Conservation (phyloP, 2,329 filamentous ascomycete genomes). For the Alternaria arborescens region DNA sequence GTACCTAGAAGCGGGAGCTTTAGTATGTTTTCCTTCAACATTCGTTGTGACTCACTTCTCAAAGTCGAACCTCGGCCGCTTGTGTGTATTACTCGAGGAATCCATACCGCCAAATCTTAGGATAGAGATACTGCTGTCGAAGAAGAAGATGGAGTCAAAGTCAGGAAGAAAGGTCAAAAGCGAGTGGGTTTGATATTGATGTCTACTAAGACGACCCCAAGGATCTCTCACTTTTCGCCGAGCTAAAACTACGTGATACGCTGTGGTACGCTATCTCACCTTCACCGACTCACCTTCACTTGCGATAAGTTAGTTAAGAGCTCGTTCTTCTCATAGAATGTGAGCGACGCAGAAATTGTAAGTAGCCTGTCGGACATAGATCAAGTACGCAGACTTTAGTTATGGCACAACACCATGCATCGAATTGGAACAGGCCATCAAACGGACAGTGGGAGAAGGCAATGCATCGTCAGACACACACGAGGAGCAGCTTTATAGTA, state of each 20-base stretch:
- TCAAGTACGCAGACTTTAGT: too few relatives aligned
- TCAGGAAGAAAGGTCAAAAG: too few relatives aligned
- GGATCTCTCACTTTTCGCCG: neutral
- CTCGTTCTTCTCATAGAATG: too few relatives aligned
- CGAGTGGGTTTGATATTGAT: neutral
- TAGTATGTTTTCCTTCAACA: fast-evolving
- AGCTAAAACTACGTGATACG: too few relatives aligned
- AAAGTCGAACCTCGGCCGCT: too few relatives aligned
- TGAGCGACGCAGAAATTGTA: too few relatives aligned
- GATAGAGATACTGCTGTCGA: neutral
- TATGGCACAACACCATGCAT: too few relatives aligned
- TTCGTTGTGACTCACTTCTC: too few relatives aligned
- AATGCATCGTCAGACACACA: neutral
- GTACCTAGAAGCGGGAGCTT: fast-evolving
- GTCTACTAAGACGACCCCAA: neutral
- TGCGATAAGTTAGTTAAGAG: too few relatives aligned
- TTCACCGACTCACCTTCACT: neutral
- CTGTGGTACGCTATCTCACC: neutral
- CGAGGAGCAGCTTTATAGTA: fast-evolving
- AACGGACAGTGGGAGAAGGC: too few relatives aligned
- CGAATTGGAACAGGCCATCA: too few relatives aligned
- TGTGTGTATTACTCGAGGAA: neutral
- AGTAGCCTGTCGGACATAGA: too few relatives aligned
- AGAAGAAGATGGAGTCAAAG: neutral
- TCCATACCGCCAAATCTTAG: neutral